Conservation (phyloP, 345 rosid genomes). For the Heritiera littoralis region DNA sequence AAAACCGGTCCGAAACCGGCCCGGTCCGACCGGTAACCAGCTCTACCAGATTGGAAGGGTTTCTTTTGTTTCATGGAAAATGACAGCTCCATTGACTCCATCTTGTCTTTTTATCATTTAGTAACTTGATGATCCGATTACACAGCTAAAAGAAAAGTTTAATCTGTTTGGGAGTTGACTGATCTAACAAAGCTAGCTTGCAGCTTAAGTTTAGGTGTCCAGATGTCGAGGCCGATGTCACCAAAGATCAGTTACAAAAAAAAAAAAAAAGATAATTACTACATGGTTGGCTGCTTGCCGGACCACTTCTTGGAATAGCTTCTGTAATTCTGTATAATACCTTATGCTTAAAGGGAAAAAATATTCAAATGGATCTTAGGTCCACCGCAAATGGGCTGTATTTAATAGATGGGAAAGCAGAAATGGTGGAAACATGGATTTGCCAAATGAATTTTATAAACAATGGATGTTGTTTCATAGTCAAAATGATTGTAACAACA, state of each 20-base stretch:
- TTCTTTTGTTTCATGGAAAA: conserved; percentile 4
- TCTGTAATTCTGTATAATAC: background rate
- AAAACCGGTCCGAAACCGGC: too few species aligned
- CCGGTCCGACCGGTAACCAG: too few species aligned
- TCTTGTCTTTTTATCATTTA: background rate
- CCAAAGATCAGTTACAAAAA: too few species aligned
- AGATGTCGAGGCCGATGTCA: too few species aligned
- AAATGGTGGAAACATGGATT: background rate
- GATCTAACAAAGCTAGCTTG: too few species aligned
- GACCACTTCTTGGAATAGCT: background rate
- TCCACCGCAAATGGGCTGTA: too few species aligned
- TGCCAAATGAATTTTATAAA: too few species aligned
- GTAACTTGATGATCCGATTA: background rate
- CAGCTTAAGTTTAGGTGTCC: too few species aligned
- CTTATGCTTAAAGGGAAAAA: too few species aligned
- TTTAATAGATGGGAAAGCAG: background rate
- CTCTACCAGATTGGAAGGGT: background rate
- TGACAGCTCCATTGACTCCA: conserved; percentile 13
- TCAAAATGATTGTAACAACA: background rate
- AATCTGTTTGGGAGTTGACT: conserved; percentile 2
- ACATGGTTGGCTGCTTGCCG: background rate
- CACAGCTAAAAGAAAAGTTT: background rate
- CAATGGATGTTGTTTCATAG: too few species aligned
- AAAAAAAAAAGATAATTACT: background rate
- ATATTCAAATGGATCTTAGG: too few species aligned